These are phyloP conservation scores for Xerophyta viscosa DNA, from an alignment of 106 monocot species.

Conservation along the genomic window DNA sequence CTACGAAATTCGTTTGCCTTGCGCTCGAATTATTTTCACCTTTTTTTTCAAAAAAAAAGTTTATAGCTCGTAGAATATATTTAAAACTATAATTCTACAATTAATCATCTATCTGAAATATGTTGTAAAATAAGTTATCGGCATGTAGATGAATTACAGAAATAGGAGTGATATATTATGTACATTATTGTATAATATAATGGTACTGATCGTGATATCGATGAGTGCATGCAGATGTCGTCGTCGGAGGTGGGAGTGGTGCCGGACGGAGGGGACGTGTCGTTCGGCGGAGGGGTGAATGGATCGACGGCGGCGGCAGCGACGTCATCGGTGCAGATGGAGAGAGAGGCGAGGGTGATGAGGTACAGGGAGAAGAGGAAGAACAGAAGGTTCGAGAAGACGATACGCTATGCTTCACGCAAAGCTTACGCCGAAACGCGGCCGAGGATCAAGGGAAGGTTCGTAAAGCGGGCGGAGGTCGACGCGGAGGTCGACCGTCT, in stretches of 20 bases:
- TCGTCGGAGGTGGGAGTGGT: conserved; percentile 35
- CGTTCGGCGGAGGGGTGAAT: neutral
- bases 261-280: conserved; percentile 20
- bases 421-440: conserved; percentile 53
- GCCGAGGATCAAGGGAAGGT: conserved; percentile 60
- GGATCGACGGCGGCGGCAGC: neutral
- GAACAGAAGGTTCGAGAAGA: conserved; percentile 33
- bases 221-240: conserved; percentile 16
- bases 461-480: conserved; percentile 40
- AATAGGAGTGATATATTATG: too few species aligned
- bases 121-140: too few species aligned
- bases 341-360: conserved; percentile 47
- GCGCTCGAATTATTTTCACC: neutral
- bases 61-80: neutral
- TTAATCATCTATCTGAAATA: too few species aligned
- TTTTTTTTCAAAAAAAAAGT: neutral
- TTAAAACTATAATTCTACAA: neutral
- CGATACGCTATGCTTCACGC: conserved; percentile 36
- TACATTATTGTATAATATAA: too few species aligned
- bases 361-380: conserved; percentile 39
- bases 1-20: neutral
- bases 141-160: too few species aligned
- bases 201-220: too few species aligned
- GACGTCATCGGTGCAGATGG: conserved; percentile 15
- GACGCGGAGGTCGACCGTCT: conserved; percentile 21